Base-by-base conservation (phyloP, 2,329 filamentous ascomycete genomes). In the Colletotrichum zoysiae region DNA sequence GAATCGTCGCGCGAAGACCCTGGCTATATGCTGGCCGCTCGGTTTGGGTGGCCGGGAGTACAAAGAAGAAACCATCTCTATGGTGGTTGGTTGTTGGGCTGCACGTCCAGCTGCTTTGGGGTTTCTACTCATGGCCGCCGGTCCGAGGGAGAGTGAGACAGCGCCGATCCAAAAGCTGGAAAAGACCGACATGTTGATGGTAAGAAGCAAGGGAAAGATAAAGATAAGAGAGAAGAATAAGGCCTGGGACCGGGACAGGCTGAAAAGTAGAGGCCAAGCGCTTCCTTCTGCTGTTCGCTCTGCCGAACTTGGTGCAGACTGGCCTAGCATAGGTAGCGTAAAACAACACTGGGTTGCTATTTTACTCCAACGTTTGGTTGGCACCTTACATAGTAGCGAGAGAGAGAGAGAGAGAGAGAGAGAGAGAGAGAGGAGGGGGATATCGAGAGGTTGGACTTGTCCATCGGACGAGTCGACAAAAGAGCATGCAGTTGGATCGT, bases 71-170 rank as follows among this genome's bases (percentile, higher is more conserved):
- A 62, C 8, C 14, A 44, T 6, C 5, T 55, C 20, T 42, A n/a
- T 66, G 60, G 42, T 58, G 56, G 30, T 26, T 30, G 8, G 35
- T 38, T 9, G 35, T 51, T 53, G 35, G 35, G 50, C 42, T 23
- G 42, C 26, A 23, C 46, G 23, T 16, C 14, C 18, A 42, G 35
- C 44, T 58, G 35, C 46, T 62, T 30, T 40, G 50, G 40, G 26
- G 42, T 14, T 48, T 33, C 50, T 38, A 35, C 42, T 44, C 42
- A 35, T 48, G 20, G 61, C 23, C 20, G 61, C 23, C 20, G 48
- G 42, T 12, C 40, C 35, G 42, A 71, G 69, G 65, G 69, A 71
- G 51, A 51, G 9, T 42, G 44, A 68, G 58, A 68, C 69, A 71
- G 40, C 42, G 51, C 46, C 58, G 58, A 63, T 62, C 30, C 38